Evolutionary conservation across 257 asterid species (phyloP).

Genomic region (Striga asiatica): DNA sequence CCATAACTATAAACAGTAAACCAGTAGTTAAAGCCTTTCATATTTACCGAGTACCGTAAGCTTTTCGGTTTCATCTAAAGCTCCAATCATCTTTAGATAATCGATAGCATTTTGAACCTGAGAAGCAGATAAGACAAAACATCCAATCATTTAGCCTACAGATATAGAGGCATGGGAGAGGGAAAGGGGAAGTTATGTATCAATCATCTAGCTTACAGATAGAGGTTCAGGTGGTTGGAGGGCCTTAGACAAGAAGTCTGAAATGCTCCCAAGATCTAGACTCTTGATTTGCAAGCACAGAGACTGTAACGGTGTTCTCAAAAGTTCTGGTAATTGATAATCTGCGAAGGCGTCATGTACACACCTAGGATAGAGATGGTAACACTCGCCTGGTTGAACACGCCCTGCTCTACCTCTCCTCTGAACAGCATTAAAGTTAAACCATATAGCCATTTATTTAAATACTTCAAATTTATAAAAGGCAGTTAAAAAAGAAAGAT

Average conservation of each 20-base stretch:
- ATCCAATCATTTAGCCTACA: constrained; percentile 1
- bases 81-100: constrained; percentile 78
- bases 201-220: constrained; percentile 46
- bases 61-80: constrained; percentile 76
- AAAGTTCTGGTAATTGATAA: constrained; percentile 91
- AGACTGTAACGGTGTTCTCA: constrained; percentile 94
- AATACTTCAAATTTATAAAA: background rate
- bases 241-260: constrained; percentile 83
- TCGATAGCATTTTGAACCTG: constrained; percentile 91
- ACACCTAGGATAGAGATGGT: constrained; percentile 86
- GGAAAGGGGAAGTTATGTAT: background rate
- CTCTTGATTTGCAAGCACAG: constrained; percentile 92
- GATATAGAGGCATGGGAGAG: background rate
- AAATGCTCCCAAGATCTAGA: constrained; percentile 77
- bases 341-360: constrained; percentile 83
- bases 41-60: constrained; percentile 70
- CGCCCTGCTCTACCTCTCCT: constrained; percentile 99
- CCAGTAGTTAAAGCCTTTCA: constrained; percentile 5
- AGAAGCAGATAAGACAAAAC: constrained; percentile 17
- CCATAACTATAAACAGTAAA: constrained; percentile 14
- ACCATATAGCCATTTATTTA: background rate
- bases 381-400: constrained; percentile 96
- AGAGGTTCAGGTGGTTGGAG: constrained; percentile 82
- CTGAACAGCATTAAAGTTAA: constrained; percentile 31
- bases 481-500: background rate